A percentile compares a stretch with the other conserved stretches of the same genome.
phyloP scores from a whole-genome alignment of 2,329 filamentous ascomycete genomes.

The Cercospora citrullina region DNA sequence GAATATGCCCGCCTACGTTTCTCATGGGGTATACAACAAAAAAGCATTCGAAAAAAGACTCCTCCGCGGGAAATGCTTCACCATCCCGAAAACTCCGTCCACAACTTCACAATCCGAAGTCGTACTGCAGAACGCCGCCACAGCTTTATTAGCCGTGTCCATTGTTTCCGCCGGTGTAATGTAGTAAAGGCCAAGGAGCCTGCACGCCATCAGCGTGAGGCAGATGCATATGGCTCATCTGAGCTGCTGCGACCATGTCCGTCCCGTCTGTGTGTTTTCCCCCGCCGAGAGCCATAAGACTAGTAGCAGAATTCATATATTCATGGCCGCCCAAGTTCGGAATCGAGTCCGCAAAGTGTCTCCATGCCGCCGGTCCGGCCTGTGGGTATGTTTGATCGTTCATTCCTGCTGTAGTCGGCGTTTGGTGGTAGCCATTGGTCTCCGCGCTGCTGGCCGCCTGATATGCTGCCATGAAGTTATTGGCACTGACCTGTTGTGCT shows the following conservation, averaged over 20 bases:
- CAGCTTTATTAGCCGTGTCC: not conserved
- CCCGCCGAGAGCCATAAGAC: slow-evolving; percentile 22
- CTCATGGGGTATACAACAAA: not conserved
- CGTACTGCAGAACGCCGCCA: not conserved
- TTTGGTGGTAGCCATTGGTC: slow-evolving; percentile 18
- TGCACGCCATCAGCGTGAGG: slow-evolving; percentile 24
- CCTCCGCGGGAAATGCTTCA: not conserved
- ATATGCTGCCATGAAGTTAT: slow-evolving; percentile 27
- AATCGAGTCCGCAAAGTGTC: slow-evolving; percentile 36
- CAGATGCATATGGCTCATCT: slow-evolving; percentile 29
- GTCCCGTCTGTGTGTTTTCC: slow-evolving; percentile 19
- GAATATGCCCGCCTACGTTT: not conserved
- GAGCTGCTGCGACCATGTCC: slow-evolving; percentile 18
- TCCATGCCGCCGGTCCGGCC: slow-evolving; percentile 36
- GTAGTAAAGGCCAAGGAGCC: slow-evolving; percentile 29
- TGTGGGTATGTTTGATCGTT: slow-evolving; percentile 22
- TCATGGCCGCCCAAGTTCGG: slow-evolving; percentile 23
- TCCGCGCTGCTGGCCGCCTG: slow-evolving; percentile 19
- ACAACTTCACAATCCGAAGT: not conserved
- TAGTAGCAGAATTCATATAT: slow-evolving; percentile 20
- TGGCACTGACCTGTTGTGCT: slow-evolving; percentile 17
- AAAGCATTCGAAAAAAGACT: not conserved
- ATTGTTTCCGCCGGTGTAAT: not conserved
- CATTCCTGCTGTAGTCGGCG: slow-evolving; percentile 16
- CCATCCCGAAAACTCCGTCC: not conserved